These are phyloP conservation scores for Lentinula aciculospora DNA, from an alignment of 768 basidiomycete genomes.

Conservation along the genomic window DNA sequence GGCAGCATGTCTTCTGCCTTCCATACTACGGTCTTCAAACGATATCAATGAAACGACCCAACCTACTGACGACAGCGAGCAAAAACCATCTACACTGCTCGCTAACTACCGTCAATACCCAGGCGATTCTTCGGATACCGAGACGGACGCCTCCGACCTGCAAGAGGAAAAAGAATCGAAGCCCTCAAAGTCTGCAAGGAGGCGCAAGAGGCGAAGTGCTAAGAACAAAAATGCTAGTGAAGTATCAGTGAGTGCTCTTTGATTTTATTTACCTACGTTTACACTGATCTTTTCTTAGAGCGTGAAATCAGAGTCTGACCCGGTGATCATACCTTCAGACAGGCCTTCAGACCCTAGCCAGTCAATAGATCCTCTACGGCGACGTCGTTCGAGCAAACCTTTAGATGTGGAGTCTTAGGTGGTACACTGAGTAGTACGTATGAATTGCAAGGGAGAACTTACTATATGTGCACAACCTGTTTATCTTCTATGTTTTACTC, in stretches of 20 bases:
- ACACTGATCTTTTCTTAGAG: not conserved
- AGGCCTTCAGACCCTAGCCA: slow-evolving; percentile 21
- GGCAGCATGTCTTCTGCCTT: slow-evolving; percentile 49
- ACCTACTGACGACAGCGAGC: not conserved
- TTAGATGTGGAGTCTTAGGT: slow-evolving; percentile 20
- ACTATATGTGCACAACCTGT: no score
- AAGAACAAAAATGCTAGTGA: slow-evolving; percentile 1
- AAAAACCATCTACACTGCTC: not conserved
- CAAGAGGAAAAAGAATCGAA: slow-evolving; percentile 13
- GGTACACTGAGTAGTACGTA: not conserved
- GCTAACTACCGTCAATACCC: not conserved
- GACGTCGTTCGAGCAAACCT: slow-evolving; percentile 36
- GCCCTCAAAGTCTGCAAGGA: not conserved
- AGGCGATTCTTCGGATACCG: not conserved
- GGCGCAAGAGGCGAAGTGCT: slow-evolving; percentile 5
- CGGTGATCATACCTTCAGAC: slow-evolving; percentile 15
- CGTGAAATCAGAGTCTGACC: slow-evolving; percentile 3
- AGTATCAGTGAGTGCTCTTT: not conserved
- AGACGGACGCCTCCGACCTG: not conserved
- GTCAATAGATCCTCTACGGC: slow-evolving; percentile 30
- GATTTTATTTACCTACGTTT: not conserved
- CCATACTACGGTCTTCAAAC: slow-evolving; percentile 20
- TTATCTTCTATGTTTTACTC: no score
- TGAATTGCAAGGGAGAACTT: not conserved
- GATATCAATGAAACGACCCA: not conserved